Evolutionary conservation across 305 asterid species (phyloP).

Genomic region (Solanum aculeatissimum): DNA sequence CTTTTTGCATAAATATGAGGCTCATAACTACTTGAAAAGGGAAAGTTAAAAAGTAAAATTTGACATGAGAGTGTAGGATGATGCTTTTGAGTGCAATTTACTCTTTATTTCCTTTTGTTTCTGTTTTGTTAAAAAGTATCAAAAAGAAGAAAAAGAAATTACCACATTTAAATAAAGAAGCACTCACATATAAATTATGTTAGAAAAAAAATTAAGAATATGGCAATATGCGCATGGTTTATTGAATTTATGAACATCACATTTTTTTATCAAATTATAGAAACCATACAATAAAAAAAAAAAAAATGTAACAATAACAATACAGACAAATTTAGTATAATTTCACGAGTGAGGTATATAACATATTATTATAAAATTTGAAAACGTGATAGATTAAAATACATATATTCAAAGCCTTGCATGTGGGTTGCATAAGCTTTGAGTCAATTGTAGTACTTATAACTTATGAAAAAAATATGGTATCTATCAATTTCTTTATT

Average conservation of each 20-base stretch:
- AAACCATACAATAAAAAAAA: background rate
- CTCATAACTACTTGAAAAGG: background rate
- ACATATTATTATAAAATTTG: background rate
- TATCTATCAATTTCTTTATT: conserved; percentile 20
- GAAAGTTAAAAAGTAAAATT: background rate
- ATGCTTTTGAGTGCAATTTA: background rate
- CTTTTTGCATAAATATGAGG: background rate
- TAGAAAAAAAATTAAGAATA: background rate
- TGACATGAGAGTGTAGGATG: background rate
- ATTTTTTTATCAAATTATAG: background rate
- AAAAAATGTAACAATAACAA: no score
- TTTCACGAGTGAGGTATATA: no score
- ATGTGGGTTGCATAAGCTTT: conserved; percentile 29
- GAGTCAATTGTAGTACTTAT: conserved; percentile 16
- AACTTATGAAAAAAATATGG: conserved; percentile 16
- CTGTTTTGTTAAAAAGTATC: background rate
- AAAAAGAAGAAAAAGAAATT: background rate
- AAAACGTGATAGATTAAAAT: background rate
- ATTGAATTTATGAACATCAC: background rate
- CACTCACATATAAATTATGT: background rate
- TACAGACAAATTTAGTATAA: background rate
- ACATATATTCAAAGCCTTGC: background rate
- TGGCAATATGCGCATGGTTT: background rate
- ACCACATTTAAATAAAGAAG: background rate
- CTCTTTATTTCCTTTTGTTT: background rate